Conservation (phyloP, 306 rosid genomes). For the Medicago truncatula region DNA sequence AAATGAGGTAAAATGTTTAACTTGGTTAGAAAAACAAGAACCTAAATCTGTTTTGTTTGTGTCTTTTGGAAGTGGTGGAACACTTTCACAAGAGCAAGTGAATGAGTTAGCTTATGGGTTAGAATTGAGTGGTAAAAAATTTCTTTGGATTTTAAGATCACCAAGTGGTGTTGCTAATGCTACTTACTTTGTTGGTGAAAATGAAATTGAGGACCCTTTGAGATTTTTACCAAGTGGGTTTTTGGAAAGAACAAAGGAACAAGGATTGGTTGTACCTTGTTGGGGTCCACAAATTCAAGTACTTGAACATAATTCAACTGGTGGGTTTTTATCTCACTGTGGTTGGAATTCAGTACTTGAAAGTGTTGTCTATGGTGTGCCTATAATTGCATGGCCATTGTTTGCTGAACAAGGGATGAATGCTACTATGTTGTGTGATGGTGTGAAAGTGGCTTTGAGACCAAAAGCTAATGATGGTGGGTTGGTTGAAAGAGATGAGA, state of each 20-base stretch:
- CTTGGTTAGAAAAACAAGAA: slow-evolving; percentile 43
- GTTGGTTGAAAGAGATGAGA: slow-evolving; percentile 44
- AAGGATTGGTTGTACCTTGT: slow-evolving; percentile 39
- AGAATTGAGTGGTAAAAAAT: slow-evolving; percentile 38
- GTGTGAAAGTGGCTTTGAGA: slow-evolving; percentile 46
- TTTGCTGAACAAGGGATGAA: slow-evolving; percentile 38
- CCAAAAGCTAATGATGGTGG: slow-evolving; percentile 37
- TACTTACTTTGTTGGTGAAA: slow-evolving; percentile 19
- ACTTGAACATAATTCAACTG: slow-evolving; percentile 39
- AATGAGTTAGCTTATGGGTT: slow-evolving; percentile 48
- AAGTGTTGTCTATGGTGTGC: slow-evolving; percentile 38
- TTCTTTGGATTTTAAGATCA: slow-evolving; percentile 45
- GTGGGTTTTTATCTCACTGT: slow-evolving; percentile 46
- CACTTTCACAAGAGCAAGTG: slow-evolving; percentile 33
- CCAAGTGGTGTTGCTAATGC: slow-evolving; percentile 22
- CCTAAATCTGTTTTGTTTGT: slow-evolving; percentile 44
- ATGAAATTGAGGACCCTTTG: slow-evolving; percentile 36
- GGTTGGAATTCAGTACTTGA: slow-evolving; percentile 50
- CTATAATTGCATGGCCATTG: slow-evolving; percentile 47
- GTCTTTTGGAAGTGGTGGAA: slow-evolving; percentile 39
- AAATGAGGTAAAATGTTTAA: slow-evolving; percentile 30
- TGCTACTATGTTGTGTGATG: slow-evolving; percentile 13
- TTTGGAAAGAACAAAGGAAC: slow-evolving; percentile 41
- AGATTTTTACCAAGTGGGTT: slow-evolving; percentile 36
- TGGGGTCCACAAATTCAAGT: slow-evolving; percentile 47